Evolutionary conservation across 106 monocot species (phyloP).

Genomic region (Apostasia ramifera): DNA sequence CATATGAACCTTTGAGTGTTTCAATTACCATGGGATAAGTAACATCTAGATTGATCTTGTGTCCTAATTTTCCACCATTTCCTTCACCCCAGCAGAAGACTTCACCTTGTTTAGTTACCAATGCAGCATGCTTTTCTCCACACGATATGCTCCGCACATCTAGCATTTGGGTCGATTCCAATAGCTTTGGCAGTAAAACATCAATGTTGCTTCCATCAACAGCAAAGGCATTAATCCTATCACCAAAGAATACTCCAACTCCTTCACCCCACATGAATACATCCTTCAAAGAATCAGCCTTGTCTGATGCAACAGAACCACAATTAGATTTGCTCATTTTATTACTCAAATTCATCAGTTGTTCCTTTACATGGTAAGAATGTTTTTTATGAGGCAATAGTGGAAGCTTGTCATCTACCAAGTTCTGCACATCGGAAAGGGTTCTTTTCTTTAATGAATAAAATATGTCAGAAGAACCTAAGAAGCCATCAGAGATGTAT

Average conservation of each 20-base stretch:
- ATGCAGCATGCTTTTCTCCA: slow-evolving; percentile 53
- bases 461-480: slow-evolving; percentile 29
- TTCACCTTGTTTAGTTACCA: slow-evolving; percentile 52
- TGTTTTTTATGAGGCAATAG: slow-evolving; percentile 17
- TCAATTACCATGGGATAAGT: slow-evolving; percentile 41
- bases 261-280: slow-evolving; percentile 71
- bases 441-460: slow-evolving; percentile 33
- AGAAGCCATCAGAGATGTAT: slow-evolving; percentile 21
- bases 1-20: slow-evolving; percentile 20
- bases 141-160: slow-evolving; percentile 51
- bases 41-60: slow-evolving; percentile 31
- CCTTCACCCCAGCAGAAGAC: slow-evolving; percentile 63
- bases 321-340: slow-evolving; percentile 15
- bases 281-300: slow-evolving; percentile 43
- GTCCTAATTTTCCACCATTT: slow-evolving; percentile 41
- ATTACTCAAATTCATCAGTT: slow-evolving; percentile 11
- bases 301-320: slow-evolving; percentile 7
- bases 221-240: slow-evolving; percentile 4
- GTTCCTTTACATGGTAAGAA: slow-evolving; percentile 13
- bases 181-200: slow-evolving; percentile 42
- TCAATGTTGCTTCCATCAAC: slow-evolving; percentile 5
- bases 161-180: slow-evolving; percentile 41
- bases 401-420: slow-evolving; percentile 38
- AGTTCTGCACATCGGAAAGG: slow-evolving; percentile 30
- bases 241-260: slow-evolving; percentile 27